These are phyloP conservation scores for Lipomyces starkeyi DNA, from an alignment of 805 yeast genomes.

Conservation along the genomic window DNA sequence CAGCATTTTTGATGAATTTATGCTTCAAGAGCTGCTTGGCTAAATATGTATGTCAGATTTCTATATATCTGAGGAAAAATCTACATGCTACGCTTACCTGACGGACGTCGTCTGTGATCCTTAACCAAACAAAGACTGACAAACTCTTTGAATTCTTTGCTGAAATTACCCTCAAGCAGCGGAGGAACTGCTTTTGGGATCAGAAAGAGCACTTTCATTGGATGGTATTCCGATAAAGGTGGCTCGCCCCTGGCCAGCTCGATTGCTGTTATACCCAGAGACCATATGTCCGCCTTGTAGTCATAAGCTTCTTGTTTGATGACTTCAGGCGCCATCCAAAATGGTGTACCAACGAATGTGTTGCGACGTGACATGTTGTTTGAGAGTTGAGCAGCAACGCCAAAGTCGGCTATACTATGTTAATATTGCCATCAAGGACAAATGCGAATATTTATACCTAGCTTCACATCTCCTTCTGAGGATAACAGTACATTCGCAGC, in stretches of 20 bases:
- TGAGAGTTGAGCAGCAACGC: conserved; percentile 83
- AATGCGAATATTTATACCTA: conserved; percentile 43
- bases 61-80: neutral
- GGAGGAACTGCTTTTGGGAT: conserved; percentile 61
- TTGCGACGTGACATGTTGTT: conserved; percentile 59
- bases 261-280: conserved; percentile 76
- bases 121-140: conserved; percentile 71
- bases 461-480: conserved; percentile 73
- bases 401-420: conserved; percentile 75
- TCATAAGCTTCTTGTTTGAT: conserved; percentile 81
- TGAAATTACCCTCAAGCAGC: conserved; percentile 46
- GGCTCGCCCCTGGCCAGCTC: conserved; percentile 77
- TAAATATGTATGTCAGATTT: neutral
- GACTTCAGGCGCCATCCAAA: conserved; percentile 99
- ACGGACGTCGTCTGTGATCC: conserved; percentile 70
- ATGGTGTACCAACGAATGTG: conserved; percentile 58
- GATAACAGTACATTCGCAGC: conserved; percentile 83
- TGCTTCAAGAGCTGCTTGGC: conserved; percentile 69
- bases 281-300: conserved; percentile 81
- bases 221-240: conserved; percentile 62
- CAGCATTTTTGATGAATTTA: conserved; percentile 58
- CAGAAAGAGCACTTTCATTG: conserved; percentile 59
- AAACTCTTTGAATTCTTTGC: conserved; percentile 69
- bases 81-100: conserved; percentile 34
- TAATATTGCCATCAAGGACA: neutral